These are phyloP conservation scores for Sistotremastrum niveocremeum DNA, from an alignment of 768 basidiomycete genomes.

Conservation along the genomic window DNA sequence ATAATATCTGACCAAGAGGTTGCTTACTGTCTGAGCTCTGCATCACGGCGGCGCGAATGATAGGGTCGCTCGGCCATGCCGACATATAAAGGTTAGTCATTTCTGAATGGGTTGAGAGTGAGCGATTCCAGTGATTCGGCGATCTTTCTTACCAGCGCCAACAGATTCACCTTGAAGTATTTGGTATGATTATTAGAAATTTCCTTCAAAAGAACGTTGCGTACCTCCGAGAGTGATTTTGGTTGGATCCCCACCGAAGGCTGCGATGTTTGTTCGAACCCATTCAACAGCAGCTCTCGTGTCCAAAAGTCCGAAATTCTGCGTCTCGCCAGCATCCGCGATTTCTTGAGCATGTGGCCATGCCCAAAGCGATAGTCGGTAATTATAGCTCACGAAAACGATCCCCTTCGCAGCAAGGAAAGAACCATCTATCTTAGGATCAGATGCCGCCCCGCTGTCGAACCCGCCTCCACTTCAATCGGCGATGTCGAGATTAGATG, in stretches of 20 bases:
- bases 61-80: constrained; percentile 9
- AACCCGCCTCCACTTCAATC: constrained; percentile 11
- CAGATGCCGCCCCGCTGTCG: constrained; percentile 11
- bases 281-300: constrained; percentile 18
- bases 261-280: constrained; percentile 18
- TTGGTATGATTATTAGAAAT: constrained; percentile 3
- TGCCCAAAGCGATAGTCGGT: constrained; percentile 13
- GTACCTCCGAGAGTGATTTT: constrained; percentile 16
- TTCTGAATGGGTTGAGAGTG: constrained; percentile 2
- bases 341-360: constrained; percentile 13
- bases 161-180: constrained; percentile 13
- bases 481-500: not conserved
- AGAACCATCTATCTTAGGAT: constrained; percentile 14
- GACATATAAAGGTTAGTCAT: constrained; percentile 14
- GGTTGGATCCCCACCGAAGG: constrained; percentile 21
- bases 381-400: constrained; percentile 14
- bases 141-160: constrained; percentile 7
- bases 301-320: constrained; percentile 16
- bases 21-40: constrained; percentile 14
- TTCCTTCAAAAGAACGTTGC: not conserved
- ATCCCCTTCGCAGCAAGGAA: constrained; percentile 12
- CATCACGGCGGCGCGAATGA: constrained; percentile 13
- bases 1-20: not conserved
- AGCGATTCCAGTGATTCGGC: not conserved
- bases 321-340: constrained; percentile 12